Evolutionary conservation across 2,329 filamentous ascomycete genomes (phyloP), one percentile per base, ranked within the genome.

Genomic region (Cercospora zeina): DNA sequence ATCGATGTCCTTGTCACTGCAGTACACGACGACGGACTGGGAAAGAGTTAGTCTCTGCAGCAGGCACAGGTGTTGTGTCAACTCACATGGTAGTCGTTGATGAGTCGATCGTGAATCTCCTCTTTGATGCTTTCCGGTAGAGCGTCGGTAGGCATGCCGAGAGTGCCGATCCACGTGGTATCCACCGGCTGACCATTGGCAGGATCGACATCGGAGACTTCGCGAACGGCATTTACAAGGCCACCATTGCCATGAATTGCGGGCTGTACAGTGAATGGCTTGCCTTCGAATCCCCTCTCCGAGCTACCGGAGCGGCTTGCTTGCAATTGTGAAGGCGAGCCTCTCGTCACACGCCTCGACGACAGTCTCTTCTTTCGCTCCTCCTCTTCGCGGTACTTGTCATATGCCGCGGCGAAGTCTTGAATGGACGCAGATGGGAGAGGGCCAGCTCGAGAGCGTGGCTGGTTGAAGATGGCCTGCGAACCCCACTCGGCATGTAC

Each of bases 181-280:
- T 96, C 89, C 19, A 84, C 82, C 9, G 91, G 78, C 19, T 87
- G 88, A 59, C 87, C 85, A 51, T 90, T 85, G 31, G 59, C 64
- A 4, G 62, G 63, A 31, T 68, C 57, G 16, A 57, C 39, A 55
- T 65, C 62, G 14, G 85, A 82, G 1, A 90, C 89, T 14, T 91
- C 91, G 65, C 90, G 87, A 34, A 95, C 87, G 3, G 93, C 93
- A 73, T 96, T 97, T 70, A 90, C 87, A 54, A 97, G 83, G 19
- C 93, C 95, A 21, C 92, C 93, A 72, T 97, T 97, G 62, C 93
- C 93, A 77, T 96, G 91, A 60, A 96, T 89, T 0, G 92, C 90
- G 60, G 88, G 87, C 63, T 92, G 89, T 36, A 97, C 86, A 34
- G 83, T 88, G 90, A 93, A 97, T 56, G 88, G 83, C 9, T 89